phyloP scores from a whole-genome alignment of 164 flowering plant genomes.

The Aristolochia californica region DNA sequence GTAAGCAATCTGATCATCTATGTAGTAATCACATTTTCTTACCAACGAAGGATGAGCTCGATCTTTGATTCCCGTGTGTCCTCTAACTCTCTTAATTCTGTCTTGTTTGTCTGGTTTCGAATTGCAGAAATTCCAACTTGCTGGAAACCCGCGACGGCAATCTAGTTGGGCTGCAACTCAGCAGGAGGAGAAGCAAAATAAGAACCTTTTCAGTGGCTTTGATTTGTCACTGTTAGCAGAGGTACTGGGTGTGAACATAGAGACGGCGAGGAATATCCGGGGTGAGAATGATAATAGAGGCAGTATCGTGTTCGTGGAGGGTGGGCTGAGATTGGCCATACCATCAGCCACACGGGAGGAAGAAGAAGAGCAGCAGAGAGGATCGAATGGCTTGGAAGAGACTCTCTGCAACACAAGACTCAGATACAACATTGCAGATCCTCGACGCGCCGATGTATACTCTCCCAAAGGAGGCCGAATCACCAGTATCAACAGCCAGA shows the following conservation, averaged over 20 bases:
- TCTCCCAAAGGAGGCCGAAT: constrained; percentile 41
- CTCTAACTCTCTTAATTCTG: too few relatives aligned
- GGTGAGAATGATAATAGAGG: constrained; percentile 20
- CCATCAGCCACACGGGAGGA: constrained; percentile 12
- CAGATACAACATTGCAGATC: constrained; percentile 43
- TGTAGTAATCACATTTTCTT: too few relatives aligned
- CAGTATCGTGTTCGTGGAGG: constrained; percentile 15
- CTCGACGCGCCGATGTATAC: constrained; percentile 40
- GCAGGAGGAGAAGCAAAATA: neutral
- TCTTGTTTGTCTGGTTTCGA: neutral
- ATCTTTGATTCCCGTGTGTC: too few relatives aligned
- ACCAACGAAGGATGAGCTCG: too few relatives aligned
- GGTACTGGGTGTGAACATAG: constrained; percentile 17
- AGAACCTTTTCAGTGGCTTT: constrained; percentile 32
- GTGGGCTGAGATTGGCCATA: constrained; percentile 19
- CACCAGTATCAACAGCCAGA: constrained; percentile 41
- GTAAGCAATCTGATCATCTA: constrained; percentile 23
- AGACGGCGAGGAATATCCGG: constrained; percentile 21
- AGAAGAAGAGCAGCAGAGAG: constrained; percentile 9
- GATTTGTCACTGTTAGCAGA: constrained; percentile 15
- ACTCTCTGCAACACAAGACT: constrained; percentile 40
- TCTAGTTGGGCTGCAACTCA: neutral
- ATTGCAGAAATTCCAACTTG: constrained; percentile 24
- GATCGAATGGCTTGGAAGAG: constrained; percentile 52
- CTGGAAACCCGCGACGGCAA: constrained; percentile 10